Evolutionary conservation across 225 moss, liverwort and hornwort species (phyloP).

Genomic region (Physcomitrellopsis africana): DNA sequence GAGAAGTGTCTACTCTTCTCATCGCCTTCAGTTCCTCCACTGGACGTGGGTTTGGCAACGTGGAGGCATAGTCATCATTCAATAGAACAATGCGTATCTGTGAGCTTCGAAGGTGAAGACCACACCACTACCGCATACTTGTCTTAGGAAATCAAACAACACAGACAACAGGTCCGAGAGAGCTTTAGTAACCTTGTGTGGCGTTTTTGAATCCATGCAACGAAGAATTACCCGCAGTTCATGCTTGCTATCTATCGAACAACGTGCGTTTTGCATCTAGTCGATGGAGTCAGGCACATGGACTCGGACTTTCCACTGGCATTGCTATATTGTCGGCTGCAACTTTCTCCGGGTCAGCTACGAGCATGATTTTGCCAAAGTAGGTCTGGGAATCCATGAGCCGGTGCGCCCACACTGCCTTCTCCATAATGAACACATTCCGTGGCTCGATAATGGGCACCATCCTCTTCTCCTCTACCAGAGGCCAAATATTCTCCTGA

Average conservation of each 20-base stretch:
- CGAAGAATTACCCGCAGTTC: no score
- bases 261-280: background rate
- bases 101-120: background rate
- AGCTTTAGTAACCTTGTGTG: no score
- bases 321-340: conserved; percentile 23
- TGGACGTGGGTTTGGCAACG: no score
- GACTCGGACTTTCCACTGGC: conserved; percentile 4
- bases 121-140: background rate
- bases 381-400: conserved; percentile 69
- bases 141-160: background rate
- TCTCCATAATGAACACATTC: conserved; percentile 57
- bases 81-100: no score
- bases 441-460: conserved; percentile 49
- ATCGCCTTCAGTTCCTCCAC: no score
- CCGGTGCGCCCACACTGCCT: conserved; percentile 63
- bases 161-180: no score
- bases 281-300: conserved; percentile 18
- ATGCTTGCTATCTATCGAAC: background rate
- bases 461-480: conserved; percentile 57
- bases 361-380: conserved; percentile 73
- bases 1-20: no score
- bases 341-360: conserved; percentile 38
- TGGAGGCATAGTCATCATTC: no score
- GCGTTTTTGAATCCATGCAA: no score
- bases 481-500: conserved; percentile 71